Evolutionary conservation across 2,329 filamentous ascomycete genomes (phyloP).

Genomic region (Apiospora aurea): DNA sequence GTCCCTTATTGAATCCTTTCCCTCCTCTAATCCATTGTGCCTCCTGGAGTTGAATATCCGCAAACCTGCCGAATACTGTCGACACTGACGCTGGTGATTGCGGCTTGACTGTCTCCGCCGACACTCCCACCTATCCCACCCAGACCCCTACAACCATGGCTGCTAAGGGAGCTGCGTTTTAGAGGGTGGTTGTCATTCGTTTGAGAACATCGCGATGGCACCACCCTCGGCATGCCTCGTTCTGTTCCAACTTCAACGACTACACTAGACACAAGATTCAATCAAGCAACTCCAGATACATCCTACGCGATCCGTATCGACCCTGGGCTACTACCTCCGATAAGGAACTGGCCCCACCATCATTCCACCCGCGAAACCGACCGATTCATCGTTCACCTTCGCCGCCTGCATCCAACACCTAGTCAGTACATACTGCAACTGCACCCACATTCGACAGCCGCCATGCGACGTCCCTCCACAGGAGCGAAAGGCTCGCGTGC

Average conservation of each 20-base stretch:
- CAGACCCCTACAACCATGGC: slow-evolving; percentile 29
- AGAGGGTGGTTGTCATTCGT: slow-evolving; percentile 60
- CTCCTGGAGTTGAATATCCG: neutral
- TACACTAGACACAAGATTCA: slow-evolving; percentile 10
- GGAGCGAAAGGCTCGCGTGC: slow-evolving; percentile 10
- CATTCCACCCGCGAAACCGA: slow-evolving; percentile 17
- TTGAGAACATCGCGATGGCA: slow-evolving; percentile 59
- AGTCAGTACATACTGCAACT: neutral
- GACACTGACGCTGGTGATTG: too few species aligned
- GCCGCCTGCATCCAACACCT: neutral
- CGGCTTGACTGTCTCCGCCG: too few species aligned
- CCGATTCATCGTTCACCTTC: slow-evolving; percentile 3
- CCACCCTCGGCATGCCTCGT: slow-evolving; percentile 58
- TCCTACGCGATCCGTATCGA: neutral
- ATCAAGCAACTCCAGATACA: neutral
- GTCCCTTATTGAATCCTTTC: neutral
- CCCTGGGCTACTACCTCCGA: neutral
- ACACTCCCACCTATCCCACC: slow-evolving; percentile 4
- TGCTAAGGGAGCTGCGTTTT: slow-evolving; percentile 55
- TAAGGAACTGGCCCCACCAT: slow-evolving; percentile 16
- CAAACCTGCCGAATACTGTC: neutral
- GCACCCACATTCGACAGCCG: neutral
- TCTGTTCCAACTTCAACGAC: slow-evolving; percentile 34
- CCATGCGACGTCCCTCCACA: slow-evolving; percentile 8
- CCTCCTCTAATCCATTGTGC: neutral